Base-by-base conservation (phyloP, 345 rosid species). In the Corchorus olitorius region DNA sequence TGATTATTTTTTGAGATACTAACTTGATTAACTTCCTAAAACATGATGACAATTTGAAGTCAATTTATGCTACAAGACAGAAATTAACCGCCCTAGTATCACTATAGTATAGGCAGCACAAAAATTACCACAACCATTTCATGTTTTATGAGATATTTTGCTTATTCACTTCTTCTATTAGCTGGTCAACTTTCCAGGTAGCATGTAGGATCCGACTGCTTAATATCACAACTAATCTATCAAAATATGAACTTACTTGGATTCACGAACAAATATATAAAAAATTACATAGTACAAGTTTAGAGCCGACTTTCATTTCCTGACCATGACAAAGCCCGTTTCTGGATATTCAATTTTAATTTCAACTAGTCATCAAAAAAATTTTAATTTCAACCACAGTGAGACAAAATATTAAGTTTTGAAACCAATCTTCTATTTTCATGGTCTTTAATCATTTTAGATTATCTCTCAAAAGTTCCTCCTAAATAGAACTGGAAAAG, bases 21-120 rank as follows among this genome's bases (percentile, higher is more conserved):
- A 41, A 60, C 70, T 54, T 70, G 81, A 43, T 78, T 75, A 22
- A 63, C 82, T 76, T 84, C 92, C 98, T 94, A 66, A 71, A 83
- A 60, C 63, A 79, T 35, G 70, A 79, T 35, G 70, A 43, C 43
- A 61, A 54, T 67, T 19, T 22, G 49, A 58, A 33, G 62, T 76
- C 45, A 76, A 20, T 52, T 55, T 20, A 34, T 73, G 60, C 39
- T 27, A 17, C 39, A 22, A 64, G 11, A 46, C 60, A 37, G 7
- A 58, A 73, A 73, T 73, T 52, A 6, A 70, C 19, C 8, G 59
- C 16, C 34, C 41, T 33, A 27, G 15, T 43, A 16, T 50, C 73
- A 49, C 15, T 14, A 49, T 8, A 49, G 8, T 33, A 50, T 33
- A 69, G 43, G 58, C 43, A 49, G 45, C 22, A 27, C 11, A 49